These are phyloP conservation scores for Penicillium antarcticum DNA, from an alignment of 495 filamentous ascomycete genomes.

Conservation along the genomic window DNA sequence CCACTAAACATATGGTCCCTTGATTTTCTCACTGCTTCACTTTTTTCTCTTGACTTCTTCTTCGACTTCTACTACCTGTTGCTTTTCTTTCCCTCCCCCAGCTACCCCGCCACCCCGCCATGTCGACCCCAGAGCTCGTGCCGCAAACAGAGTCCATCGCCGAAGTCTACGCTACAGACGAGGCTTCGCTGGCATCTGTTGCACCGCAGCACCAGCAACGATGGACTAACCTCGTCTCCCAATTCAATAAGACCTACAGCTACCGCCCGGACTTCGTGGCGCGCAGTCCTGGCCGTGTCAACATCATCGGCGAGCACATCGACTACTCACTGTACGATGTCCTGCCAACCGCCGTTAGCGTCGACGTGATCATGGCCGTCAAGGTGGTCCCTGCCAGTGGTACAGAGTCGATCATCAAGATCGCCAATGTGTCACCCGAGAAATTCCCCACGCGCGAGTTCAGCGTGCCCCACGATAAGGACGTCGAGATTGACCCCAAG, in stretches of 20 bases:
- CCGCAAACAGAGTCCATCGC: constrained; percentile 49
- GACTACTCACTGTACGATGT: constrained; percentile 98
- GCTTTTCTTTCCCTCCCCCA: not conserved
- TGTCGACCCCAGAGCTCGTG: constrained; percentile 45
- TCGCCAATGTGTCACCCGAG: constrained; percentile 73
- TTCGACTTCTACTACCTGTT: not conserved
- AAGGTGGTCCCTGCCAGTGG: constrained; percentile 48
- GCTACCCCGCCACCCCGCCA: constrained; percentile 26
- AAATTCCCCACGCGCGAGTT: constrained; percentile 80
- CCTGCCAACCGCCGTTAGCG: constrained; percentile 89
- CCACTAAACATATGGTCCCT: not conserved
- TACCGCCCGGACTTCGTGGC: constrained; percentile 75
- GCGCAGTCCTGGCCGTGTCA: constrained; percentile 88
- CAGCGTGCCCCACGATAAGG: constrained; percentile 58
- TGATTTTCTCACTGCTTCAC: not conserved
- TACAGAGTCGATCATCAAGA: constrained; percentile 50
- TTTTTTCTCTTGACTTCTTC: not conserved
- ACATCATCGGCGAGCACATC: constrained; percentile 99
- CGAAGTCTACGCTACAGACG: constrained; percentile 48
- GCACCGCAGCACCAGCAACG: constrained; percentile 46
- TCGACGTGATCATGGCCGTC: constrained; percentile 87
- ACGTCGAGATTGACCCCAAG: constrained; percentile 78
- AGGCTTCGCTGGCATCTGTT: constrained; percentile 34
- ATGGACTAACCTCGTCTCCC: constrained; percentile 68
- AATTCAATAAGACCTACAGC: constrained; percentile 72